Evolutionary conservation across 2,329 filamentous ascomycete genomes (phyloP), one percentile per base, ranked within the genome.

Genomic region (Aspergillus sp.): DNA sequence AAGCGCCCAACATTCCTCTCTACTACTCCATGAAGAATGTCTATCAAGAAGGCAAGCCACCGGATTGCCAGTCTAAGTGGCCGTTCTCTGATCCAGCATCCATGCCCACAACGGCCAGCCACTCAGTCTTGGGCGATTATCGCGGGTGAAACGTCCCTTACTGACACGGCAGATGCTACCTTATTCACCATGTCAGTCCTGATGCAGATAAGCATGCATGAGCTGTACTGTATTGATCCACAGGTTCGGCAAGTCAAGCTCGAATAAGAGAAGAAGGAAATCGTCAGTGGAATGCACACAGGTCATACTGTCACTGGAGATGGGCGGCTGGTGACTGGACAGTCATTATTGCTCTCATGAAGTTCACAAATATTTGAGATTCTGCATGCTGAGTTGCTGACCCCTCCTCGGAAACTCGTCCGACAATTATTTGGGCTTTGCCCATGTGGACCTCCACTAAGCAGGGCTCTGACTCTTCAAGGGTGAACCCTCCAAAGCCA

Each of bases 371-470:
- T 41, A 41, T 41, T 54, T 52, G 48, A 57, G 61, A 61, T 46
- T 54, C 59, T 56, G 59, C 22, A 34, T 17, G 47, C 47, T 57
- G 47, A 22, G 56, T 19, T 19, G 19, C 19, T 19, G 19, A 19
- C 59, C 57, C 34, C 11, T 41, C 34, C 34, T 13, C 53, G 65
- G 64, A 66, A 55, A 52, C 61, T 64, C 63, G 63, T 68, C 64
- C 65, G 65, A 68, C 63, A 66, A 69, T 67, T 60, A 61, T 61
- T 70, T 65, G 65, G 64, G 60, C 66, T 65, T 64, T 61, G 61
- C 54, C 66, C 47, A 65, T 56, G 67, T 68, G 66, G 68, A 59
- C 46, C 63, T 49, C 51, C 38, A 66, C 67, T 68, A 41, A 41
- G 63, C 68, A 66, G 66, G 67, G 60, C 25, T 57, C 57, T 50